Evolutionary conservation across 2,329 filamentous ascomycete species (phyloP).

Genomic region (Diplodia scrobiculata): DNA sequence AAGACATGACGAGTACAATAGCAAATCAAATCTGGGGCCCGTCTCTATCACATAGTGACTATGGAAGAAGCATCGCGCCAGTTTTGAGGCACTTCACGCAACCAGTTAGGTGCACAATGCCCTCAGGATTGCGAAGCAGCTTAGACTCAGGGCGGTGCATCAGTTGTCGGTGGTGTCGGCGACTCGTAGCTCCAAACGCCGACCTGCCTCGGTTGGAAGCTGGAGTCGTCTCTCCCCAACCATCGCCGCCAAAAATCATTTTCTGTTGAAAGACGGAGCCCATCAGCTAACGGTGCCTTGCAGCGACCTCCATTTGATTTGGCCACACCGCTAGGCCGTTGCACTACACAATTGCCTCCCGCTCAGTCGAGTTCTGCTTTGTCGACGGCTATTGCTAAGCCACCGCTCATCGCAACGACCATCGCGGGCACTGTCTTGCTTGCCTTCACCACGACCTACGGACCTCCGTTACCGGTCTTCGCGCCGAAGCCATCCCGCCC

Average conservation of each 20-base stretch:
- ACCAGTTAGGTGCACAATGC: too few relatives aligned
- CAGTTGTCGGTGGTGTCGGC: background rate
- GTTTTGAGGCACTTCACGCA: too few relatives aligned
- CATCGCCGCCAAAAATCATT: background rate
- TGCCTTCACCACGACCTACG: background rate
- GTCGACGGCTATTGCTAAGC: background rate
- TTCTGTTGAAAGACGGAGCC: background rate
- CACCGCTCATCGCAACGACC: background rate
- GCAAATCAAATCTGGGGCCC: background rate
- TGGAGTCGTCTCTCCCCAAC: background rate
- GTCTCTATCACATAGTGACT: too few relatives aligned
- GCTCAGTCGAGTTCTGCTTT: too few relatives aligned
- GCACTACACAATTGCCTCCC: background rate
- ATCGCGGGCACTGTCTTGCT: background rate
- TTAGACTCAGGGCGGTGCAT: too few relatives aligned
- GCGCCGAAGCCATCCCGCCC: background rate
- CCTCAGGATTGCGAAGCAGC: too few relatives aligned
- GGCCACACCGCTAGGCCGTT: background rate
- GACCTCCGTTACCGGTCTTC: background rate
- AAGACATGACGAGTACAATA: background rate
- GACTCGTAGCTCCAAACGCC: conserved; percentile 3
- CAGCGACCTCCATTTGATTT: background rate
- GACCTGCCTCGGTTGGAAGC: conserved; percentile 15
- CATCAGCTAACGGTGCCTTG: background rate
- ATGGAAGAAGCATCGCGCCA: too few relatives aligned